These are phyloP conservation scores for Gastrolobium bilobum DNA, from an alignment of 306 rosid species.

Conservation along the genomic window DNA sequence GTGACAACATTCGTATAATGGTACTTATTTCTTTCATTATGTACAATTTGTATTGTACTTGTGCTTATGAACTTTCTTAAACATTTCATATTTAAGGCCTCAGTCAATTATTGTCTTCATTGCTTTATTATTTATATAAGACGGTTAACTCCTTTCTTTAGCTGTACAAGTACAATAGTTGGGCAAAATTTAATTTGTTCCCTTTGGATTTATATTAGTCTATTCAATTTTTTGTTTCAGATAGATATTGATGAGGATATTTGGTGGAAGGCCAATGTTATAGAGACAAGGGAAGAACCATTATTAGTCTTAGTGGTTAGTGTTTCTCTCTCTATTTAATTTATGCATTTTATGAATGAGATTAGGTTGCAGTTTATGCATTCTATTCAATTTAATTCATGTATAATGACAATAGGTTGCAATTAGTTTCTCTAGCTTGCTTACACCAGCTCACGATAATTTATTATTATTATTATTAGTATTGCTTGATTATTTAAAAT, in stretches of 20 bases:
- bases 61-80: conserved; percentile 9
- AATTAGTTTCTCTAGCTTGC: too few species aligned
- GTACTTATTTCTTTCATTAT: conserved; percentile 51
- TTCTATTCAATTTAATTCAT: too few species aligned
- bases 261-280: conserved; percentile 77
- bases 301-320: too few species aligned
- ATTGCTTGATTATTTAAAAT: too few species aligned
- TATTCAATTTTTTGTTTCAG: conserved; percentile 57
- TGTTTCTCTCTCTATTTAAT: too few species aligned
- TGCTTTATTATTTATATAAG: conserved; percentile 41
- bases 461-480: too few species aligned
- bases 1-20: conserved; percentile 75
- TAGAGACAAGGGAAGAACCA: conserved; percentile 87
- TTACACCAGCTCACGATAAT: too few species aligned
- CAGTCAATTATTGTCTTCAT: conserved; percentile 3
- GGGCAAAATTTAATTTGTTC: conserved; percentile 34
- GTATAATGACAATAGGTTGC: too few species aligned
- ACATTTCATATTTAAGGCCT: conserved; percentile 4
- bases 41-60: conserved; percentile 23
- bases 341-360: too few species aligned
- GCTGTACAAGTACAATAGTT: conserved; percentile 18
- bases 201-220: conserved; percentile 46
- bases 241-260: conserved; percentile 82
- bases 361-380: too few species aligned
- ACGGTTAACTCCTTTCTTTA: conserved; percentile 45